These are phyloP conservation scores for Brassica balearica DNA, from an alignment of 441 rosid species.

Conservation along the genomic window DNA sequence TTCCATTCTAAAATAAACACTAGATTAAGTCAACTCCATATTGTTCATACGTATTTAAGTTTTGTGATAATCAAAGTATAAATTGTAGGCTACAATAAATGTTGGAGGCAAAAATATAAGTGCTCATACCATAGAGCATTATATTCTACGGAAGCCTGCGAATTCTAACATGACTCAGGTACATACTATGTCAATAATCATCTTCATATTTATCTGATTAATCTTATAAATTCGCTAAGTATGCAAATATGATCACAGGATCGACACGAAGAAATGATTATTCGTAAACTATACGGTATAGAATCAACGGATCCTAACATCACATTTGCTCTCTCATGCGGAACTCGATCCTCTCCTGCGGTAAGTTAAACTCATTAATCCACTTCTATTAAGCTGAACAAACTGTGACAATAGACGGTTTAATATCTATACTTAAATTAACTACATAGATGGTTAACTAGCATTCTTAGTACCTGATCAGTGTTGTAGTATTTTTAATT, in stretches of 20 bases:
- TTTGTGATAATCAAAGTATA: conserved; percentile 8
- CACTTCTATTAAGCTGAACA: not conserved
- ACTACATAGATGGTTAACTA: not conserved
- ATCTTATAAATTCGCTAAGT: not conserved
- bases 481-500: not conserved
- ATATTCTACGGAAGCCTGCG: conserved; percentile 65
- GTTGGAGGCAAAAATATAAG: conserved; percentile 86
- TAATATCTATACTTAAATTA: not conserved
- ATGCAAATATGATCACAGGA: conserved; percentile 31
- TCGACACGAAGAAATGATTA: conserved; percentile 65
- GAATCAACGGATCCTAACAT: conserved; percentile 71
- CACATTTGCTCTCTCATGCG: conserved; percentile 84
- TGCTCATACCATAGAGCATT: conserved; percentile 86
- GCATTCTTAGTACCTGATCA: not conserved
- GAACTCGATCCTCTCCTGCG: conserved; percentile 95
- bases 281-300: conserved; percentile 70
- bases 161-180: conserved; percentile 62
- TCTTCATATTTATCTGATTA: not conserved
- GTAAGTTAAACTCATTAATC: conserved; percentile 52
- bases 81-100: conserved; percentile 70
- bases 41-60: not conserved
- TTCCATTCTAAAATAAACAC: conserved; percentile 10
- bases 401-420: not conserved
- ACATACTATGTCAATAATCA: not conserved
- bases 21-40: not conserved